Base-by-base conservation (phyloP, 139 green algal genomes). In the Ettlia oleoabundans region DNA sequence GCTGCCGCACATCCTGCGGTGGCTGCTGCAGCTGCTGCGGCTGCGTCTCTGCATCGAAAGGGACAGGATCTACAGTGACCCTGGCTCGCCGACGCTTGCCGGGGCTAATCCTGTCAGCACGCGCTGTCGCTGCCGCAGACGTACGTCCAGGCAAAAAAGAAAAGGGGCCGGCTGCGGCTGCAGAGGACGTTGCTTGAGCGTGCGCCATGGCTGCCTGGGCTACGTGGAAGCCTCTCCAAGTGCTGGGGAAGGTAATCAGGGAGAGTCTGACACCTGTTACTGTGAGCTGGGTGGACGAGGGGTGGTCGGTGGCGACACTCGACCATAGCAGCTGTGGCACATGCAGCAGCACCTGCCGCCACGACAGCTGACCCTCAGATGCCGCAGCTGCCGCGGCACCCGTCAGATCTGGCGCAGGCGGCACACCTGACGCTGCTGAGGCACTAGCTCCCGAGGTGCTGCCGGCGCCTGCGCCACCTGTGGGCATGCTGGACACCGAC, bases 261-360 rank as follows among this genome's bases (percentile, higher is more conserved):
- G 35, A 30, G 5, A 91, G 65, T 52, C 61, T 83, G 22, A 91
- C 79, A 0, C 88, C 86, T 2, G 79, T 21, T 18, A 90, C 33
- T 33, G 64, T 18, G 40, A 91, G 69, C 19, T 28, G 38, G 5
- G 74, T 81, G 64, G 76, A 55, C 15, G 72, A 82, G 28, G 87
- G 81, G 3, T 38, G 28, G 22, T 76, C 53, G 2, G 82, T 62
- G 15, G 64, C 58, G 30, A 88, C 61, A 24, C 75, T 64, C 19
- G 42, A n/a, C 80, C 73, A 83, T 37, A 90, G 58, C 65, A 72
- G 62, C 33, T 66, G 37, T 28, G 85, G 86, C 41, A 86, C 21
- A 21, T 55, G 66, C 51, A 86, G 40, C 38, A 68, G 47, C 35
- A 64, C 26, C 83, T 72, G 55, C 58, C 71, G 66, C 62, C 73